Base-by-base conservation (phyloP, 345 rosid genomes). In the Brassica incana region DNA sequence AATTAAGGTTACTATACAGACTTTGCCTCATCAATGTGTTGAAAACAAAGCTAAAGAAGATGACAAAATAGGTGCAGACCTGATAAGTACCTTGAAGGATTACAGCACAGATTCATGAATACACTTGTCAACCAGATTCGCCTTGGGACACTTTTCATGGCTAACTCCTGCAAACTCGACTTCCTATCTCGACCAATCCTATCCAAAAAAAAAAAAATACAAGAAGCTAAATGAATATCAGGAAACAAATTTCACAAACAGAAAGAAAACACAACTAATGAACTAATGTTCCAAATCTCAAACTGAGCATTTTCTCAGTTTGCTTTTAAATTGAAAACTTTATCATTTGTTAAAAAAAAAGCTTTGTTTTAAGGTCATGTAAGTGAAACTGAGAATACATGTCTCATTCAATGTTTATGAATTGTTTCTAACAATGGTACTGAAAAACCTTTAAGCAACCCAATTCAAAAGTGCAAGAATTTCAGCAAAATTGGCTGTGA, bases 21-120 rank as follows among this genome's bases (percentile, higher is more conserved):
- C 52, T 36, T 25, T 23, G 32, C 48, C 65, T 25, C 30, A 61
- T 61, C 65, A 11, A 60, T 9, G 11, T 60, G 32, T 60, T 60
- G 32, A 23, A 60, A 61, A 25, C 65, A 25, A 61, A 11, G 65
- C 65, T 50, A 5, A 50, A 50, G 70, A 65, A 65, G 40, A 16
- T 58, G 29, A 69, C 7, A 43, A 54, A 56, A 85, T 79, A 73
- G 78, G 82, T 81, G 90, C 97, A 77, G 82, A 95, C 99, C 99
- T 95, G 95, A 85, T 84, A 87, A 88, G 86, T 95, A 92, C 97
- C 97, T 91, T 87, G 97, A 86, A 88, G 97, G 95, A 71, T 84
- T 70, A 86, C 67, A 84, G 77, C 86, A 82, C 60, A 89, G 70
- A 75, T 77, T 84, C 87, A 91, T 30, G 85, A 86, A 72, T 18